Conservation (phyloP, 208 protist species). For the Crithidia bombi region DNA sequence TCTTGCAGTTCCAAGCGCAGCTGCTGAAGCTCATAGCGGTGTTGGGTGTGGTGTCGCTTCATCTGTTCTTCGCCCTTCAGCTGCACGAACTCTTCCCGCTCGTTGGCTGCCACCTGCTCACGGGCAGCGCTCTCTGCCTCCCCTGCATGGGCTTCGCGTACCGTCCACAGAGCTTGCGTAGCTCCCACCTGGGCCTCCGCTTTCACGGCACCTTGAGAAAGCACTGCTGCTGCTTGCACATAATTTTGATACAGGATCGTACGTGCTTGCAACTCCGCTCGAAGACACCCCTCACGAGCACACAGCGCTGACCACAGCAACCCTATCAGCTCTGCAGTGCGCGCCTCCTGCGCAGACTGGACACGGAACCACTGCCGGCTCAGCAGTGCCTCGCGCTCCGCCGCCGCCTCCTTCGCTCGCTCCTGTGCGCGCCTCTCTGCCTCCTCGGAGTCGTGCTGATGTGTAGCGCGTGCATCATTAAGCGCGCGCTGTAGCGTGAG, state of each 20-base stretch:
- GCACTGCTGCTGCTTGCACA: not conserved
- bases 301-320: constrained; percentile 7
- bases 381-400: constrained; percentile 14
- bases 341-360: not conserved
- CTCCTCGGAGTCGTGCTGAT: not conserved
- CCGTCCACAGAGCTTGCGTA: not conserved
- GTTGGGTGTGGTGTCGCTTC: not conserved
- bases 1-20: not conserved
- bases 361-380: constrained; percentile 8
- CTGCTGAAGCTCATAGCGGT: not conserved
- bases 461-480: not conserved
- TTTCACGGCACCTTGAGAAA: not conserved
- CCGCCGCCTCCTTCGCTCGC: not conserved
- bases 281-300: not conserved
- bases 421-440: not conserved
- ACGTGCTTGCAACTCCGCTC: not conserved
- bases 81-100: not conserved
- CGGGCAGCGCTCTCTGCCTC: not conserved
- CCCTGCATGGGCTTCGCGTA: not conserved
- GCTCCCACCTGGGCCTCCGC: not conserved
- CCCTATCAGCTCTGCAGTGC: not conserved
- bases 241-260: not conserved
- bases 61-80: not conserved
- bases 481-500: constrained; percentile 15
- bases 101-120: not conserved